Evolutionary conservation across 805 yeast species (phyloP).

Genomic region (Wickerhamomyces canadensis): DNA sequence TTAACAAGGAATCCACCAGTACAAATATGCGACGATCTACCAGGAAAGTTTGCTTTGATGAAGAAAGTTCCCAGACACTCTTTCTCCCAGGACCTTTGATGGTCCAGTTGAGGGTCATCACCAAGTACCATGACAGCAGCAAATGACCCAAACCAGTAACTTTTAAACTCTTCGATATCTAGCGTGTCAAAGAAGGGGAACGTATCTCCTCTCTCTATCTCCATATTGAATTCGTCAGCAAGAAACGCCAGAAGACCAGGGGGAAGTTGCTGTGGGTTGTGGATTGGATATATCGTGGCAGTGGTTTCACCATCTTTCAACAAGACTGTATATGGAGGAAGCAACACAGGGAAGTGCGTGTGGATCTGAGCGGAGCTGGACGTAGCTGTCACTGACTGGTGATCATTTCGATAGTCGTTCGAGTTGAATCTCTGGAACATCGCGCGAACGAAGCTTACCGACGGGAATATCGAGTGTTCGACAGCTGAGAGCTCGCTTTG

Average conservation of each 20-base stretch:
- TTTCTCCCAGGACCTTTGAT: slow-evolving; percentile 77
- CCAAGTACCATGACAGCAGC: slow-evolving; percentile 81
- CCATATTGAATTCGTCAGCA: slow-evolving; percentile 91
- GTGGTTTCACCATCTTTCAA: slow-evolving; percentile 86
- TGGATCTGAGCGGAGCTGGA: slow-evolving; percentile 9
- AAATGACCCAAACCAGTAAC: slow-evolving; percentile 84
- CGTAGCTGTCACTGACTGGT: not conserved
- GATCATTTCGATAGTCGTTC: not conserved
- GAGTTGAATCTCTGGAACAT: too few relatives aligned
- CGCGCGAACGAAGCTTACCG: too few relatives aligned
- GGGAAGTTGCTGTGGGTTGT: slow-evolving; percentile 63
- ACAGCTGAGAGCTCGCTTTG: too few relatives aligned
- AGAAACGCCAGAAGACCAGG: slow-evolving; percentile 72
- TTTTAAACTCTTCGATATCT: slow-evolving; percentile 68
- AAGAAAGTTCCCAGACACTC: slow-evolving; percentile 86
- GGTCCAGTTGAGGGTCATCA: slow-evolving; percentile 49
- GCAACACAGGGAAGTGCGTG: slow-evolving; percentile 19
- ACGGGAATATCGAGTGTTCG: too few relatives aligned
- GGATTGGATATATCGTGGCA: slow-evolving; percentile 88
- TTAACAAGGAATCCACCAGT: slow-evolving; percentile 85
- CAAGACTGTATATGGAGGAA: slow-evolving; percentile 66
- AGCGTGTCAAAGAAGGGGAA: slow-evolving; percentile 81
- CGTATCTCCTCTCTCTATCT: slow-evolving; percentile 82
- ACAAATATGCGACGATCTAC: slow-evolving; percentile 89
- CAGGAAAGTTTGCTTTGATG: slow-evolving; percentile 86